Percentiles rank a stretch among this genome's conserved stretches.
These are phyloP conservation scores for Yamadazyma membranifaciens DNA, from an alignment of 1,139 yeast species.

Conservation along the genomic window DNA sequence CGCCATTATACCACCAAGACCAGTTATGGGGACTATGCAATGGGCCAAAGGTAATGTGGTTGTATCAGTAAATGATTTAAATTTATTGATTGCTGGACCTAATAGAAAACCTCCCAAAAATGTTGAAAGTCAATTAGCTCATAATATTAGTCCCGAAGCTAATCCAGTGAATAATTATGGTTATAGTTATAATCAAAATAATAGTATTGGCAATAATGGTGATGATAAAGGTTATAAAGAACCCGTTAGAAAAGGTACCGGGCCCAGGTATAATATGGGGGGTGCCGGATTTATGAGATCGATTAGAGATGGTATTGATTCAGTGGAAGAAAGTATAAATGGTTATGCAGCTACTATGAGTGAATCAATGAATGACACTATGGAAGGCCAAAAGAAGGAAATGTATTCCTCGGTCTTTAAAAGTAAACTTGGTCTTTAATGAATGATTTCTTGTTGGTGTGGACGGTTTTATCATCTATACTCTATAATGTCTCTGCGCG, in stretches of 20 bases:
- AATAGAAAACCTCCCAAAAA: conserved; percentile 53
- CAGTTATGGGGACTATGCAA: conserved; percentile 74
- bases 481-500: not conserved
- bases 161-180: conserved; percentile 34
- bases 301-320: conserved; percentile 52
- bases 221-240: conserved; percentile 44
- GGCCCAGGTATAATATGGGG: conserved; percentile 15
- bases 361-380: conserved; percentile 52
- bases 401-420: conserved; percentile 52
- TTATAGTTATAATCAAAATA: conserved; percentile 16
- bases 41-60: conserved; percentile 79
- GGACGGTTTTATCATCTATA: not conserved
- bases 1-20: conserved; percentile 71
- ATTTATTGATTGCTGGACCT: conserved; percentile 58
- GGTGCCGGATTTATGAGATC: conserved; percentile 42
- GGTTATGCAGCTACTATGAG: conserved; percentile 57
- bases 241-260: conserved; percentile 36
- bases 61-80: conserved; percentile 52
- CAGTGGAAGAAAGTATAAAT: conserved; percentile 53
- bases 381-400: conserved; percentile 50
- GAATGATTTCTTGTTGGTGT: not conserved
- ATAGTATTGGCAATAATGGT: not conserved
- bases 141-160: conserved; percentile 51
- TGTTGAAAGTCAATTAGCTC: conserved; percentile 56
- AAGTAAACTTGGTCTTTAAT: conserved; percentile 51